Percentiles rank a stretch among this genome's conserved stretches.
Conservation (phyloP, 2,329 filamentous ascomycete genomes). For the Simplicillium aogashimaense region DNA sequence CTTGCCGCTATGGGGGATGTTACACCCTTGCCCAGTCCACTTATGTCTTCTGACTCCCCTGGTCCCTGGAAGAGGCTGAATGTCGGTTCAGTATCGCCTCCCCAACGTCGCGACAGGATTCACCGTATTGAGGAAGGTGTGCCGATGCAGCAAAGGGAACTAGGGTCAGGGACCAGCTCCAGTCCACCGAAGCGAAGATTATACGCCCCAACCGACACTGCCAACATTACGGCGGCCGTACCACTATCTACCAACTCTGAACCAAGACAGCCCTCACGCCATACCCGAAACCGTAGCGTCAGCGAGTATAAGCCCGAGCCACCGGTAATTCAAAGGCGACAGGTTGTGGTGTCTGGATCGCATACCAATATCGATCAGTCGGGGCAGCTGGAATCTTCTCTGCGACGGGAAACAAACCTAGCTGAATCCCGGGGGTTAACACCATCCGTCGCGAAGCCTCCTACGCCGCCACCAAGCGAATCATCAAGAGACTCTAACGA, state of each 20-base stretch:
- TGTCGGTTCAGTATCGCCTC: conserved; percentile 33
- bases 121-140: conserved; percentile 21
- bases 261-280: conserved; percentile 17
- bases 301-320: conserved; percentile 80
- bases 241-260: conserved; percentile 8
- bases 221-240: conserved; percentile 25
- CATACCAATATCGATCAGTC: conserved; percentile 30
- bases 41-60: conserved; percentile 55
- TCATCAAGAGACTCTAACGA: conserved; percentile 40
- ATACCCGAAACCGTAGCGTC: conserved; percentile 69
- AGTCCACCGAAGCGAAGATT: conserved; percentile 44
- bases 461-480: conserved; percentile 77
- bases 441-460: conserved; percentile 47
- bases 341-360: conserved; percentile 62
- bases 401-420: conserved; percentile 70
- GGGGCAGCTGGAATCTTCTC: conserved; percentile 34
- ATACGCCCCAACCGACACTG: conserved; percentile 30
- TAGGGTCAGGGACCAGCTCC: conserved; percentile 7
- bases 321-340: conserved; percentile 57
- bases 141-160: conserved; percentile 20
- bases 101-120: conserved; percentile 14
- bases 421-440: conserved; percentile 69
- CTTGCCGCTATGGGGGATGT: conserved; percentile 68
- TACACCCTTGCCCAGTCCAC: conserved; percentile 69
- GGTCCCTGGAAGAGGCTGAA: conserved; percentile 53